A percentile compares a stretch with the other conserved stretches of the same genome.
Evolutionary conservation across 2,329 filamentous ascomycete species (phyloP).

Genomic region (Dactylella cylindrospora): DNA sequence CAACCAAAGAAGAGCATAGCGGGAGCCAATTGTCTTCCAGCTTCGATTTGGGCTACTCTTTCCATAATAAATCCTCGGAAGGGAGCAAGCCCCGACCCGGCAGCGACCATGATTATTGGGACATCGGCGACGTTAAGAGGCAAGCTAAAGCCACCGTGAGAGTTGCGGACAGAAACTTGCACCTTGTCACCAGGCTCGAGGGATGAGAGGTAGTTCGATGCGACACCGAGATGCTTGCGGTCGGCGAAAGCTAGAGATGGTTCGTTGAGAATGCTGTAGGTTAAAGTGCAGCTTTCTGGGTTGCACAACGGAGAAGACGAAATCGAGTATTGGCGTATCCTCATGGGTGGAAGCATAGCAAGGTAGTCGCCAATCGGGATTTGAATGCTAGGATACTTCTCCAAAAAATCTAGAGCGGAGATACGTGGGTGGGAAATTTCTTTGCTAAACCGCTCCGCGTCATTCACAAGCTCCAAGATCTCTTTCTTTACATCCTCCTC

Average conservation of each 20-base stretch:
- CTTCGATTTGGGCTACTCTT: conserved; percentile 57
- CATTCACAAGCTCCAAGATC: conserved; percentile 57
- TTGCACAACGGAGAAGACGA: conserved; percentile 70
- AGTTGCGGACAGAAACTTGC: conserved; percentile 54
- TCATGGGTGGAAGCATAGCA: conserved; percentile 73
- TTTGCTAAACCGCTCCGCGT: conserved; percentile 54
- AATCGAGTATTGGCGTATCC: conserved; percentile 76
- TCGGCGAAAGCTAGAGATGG: conserved; percentile 57
- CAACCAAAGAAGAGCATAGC: conserved; percentile 69
- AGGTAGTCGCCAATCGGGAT: conserved; percentile 69
- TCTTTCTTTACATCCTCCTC: conserved; percentile 57
- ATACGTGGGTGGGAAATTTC: conserved; percentile 61
- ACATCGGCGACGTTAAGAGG: conserved; percentile 55
- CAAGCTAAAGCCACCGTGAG: conserved; percentile 58
- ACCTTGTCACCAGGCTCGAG: conserved; percentile 55
- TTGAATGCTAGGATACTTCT: conserved; percentile 62
- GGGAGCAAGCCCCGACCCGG: conserved; percentile 62
- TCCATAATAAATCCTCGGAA: conserved; percentile 67
- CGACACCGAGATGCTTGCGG: conserved; percentile 61
- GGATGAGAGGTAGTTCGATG: conserved; percentile 62
- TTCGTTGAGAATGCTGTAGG: conserved; percentile 66
- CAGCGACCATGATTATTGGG: conserved; percentile 59
- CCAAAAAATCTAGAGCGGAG: conserved; percentile 69
- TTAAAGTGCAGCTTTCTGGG: conserved; percentile 63
- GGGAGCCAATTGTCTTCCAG: conserved; percentile 60